Evolutionary conservation across 2,329 filamentous ascomycete species (phyloP).

Genomic region (Trichoderma simmonsii): DNA sequence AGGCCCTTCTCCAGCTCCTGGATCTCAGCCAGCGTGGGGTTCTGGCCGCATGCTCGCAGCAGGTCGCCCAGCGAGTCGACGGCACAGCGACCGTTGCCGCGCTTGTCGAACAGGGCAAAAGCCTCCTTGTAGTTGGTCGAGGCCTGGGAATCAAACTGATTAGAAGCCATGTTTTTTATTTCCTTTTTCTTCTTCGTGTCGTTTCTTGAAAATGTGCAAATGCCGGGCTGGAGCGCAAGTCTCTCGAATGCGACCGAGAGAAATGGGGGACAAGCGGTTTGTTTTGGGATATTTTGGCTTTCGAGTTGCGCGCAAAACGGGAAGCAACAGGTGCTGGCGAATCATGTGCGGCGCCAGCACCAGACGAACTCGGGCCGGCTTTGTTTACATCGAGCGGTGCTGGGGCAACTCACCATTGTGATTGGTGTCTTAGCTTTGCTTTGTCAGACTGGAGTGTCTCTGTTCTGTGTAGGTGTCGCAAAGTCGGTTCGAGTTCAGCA

Average conservation of each 20-base stretch:
- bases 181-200: slow-evolving; percentile 17
- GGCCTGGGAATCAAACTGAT: slow-evolving; percentile 57
- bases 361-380: neutral
- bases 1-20: slow-evolving; percentile 86
- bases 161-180: slow-evolving; percentile 46
- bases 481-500: neutral
- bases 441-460: neutral
- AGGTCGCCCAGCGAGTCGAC: slow-evolving; percentile 88
- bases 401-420: slow-evolving; percentile 22
- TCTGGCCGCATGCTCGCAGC: slow-evolving; percentile 94
- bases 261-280: neutral
- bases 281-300: neutral
- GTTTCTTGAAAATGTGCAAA: neutral
- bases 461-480: neutral
- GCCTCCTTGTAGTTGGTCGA: slow-evolving; percentile 99
- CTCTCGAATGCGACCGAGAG: neutral
- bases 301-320: slow-evolving; percentile 11
- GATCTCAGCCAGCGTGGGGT: slow-evolving; percentile 93
- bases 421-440: slow-evolving; percentile 1
- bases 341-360: slow-evolving; percentile 11
- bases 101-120: slow-evolving; percentile 99
- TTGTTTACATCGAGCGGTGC: slow-evolving; percentile 20
- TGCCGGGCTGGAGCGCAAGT: neutral
- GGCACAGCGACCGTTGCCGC: slow-evolving; percentile 87
- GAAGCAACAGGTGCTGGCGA: slow-evolving; percentile 10